phyloP scores from a whole-genome alignment of 495 filamentous ascomycete species.

The Talaromyces ruber region DNA sequence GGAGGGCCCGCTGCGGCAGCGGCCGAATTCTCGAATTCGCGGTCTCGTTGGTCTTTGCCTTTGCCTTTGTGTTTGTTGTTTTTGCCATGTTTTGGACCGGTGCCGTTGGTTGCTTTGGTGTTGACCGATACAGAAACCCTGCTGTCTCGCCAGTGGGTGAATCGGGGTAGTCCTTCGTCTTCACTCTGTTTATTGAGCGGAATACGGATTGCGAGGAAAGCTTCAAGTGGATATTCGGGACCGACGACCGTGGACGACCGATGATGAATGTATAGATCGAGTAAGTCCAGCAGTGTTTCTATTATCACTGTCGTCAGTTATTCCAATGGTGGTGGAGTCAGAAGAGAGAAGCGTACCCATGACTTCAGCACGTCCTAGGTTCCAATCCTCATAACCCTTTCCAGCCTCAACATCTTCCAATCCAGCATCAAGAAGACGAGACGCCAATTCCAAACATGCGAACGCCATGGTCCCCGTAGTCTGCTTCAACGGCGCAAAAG shows the following conservation, averaged over 20 bases:
- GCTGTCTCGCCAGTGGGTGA: conserved; percentile 30
- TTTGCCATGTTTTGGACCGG: background rate
- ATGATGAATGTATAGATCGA: conserved; percentile 84
- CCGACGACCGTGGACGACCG: conserved; percentile 65
- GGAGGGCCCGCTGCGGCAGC: conserved; percentile 9
- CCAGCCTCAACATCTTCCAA: conserved; percentile 36
- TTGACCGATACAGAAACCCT: background rate
- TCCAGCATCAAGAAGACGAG: conserved; percentile 49
- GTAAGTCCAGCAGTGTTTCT: conserved; percentile 78
- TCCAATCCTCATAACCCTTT: conserved; percentile 43
- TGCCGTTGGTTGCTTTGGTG: background rate
- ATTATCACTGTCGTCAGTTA: conserved; percentile 3
- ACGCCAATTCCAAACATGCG: conserved; percentile 72
- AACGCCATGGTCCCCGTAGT: conserved; percentile 70
- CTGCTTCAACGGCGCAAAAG: conserved; percentile 85
- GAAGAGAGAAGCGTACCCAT: conserved; percentile 41
- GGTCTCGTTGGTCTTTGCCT: background rate
- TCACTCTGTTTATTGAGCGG: conserved; percentile 69
- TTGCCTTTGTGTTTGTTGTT: conserved; percentile 10
- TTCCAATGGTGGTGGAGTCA: too few relatives aligned
- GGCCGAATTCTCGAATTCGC: background rate
- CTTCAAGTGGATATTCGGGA: conserved; percentile 55
- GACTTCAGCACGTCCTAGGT: conserved; percentile 57
- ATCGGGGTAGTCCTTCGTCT: conserved; percentile 42
- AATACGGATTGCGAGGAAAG: conserved; percentile 77